Conservation (phyloP, 176 grass and related monocot genomes). For the Poa pratensis region DNA sequence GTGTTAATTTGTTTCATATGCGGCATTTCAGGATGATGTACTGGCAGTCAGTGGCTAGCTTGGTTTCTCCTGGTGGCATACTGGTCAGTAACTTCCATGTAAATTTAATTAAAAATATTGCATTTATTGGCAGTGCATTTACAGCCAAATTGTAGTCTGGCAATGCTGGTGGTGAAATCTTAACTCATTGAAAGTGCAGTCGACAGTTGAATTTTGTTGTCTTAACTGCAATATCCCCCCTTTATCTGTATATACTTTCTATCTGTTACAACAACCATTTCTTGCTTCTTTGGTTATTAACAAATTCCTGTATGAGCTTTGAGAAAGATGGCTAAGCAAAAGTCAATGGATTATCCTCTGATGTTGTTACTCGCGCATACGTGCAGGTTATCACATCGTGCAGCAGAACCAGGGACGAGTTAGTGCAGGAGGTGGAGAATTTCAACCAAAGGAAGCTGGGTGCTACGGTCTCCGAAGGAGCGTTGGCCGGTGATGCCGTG, state of each 20-base stretch:
- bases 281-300: not conserved
- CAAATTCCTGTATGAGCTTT: not conserved
- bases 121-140: not conserved
- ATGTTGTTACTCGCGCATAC: not conserved
- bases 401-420: slow-evolving; percentile 84
- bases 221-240: not conserved
- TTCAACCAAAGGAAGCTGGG: slow-evolving; percentile 68
- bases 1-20: slow-evolving; percentile 30
- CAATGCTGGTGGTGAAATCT: not conserved
- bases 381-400: slow-evolving; percentile 81
- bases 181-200: not conserved
- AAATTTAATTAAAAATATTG: not conserved
- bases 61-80: slow-evolving; percentile 82
- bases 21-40: slow-evolving; percentile 88
- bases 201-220: not conserved
- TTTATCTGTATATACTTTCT: not conserved
- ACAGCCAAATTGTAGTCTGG: not conserved
- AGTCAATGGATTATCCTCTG: not conserved
- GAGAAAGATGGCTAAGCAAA: not conserved
- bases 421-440: slow-evolving; percentile 76
- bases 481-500: slow-evolving; percentile 20
- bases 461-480: slow-evolving; percentile 33
- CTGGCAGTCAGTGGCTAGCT: slow-evolving; percentile 76
- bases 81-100: slow-evolving; percentile 63
- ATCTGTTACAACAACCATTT: not conserved